Evolutionary conservation across 306 rosid species (phyloP).

Genomic region (Pyrus bretschneideri): DNA sequence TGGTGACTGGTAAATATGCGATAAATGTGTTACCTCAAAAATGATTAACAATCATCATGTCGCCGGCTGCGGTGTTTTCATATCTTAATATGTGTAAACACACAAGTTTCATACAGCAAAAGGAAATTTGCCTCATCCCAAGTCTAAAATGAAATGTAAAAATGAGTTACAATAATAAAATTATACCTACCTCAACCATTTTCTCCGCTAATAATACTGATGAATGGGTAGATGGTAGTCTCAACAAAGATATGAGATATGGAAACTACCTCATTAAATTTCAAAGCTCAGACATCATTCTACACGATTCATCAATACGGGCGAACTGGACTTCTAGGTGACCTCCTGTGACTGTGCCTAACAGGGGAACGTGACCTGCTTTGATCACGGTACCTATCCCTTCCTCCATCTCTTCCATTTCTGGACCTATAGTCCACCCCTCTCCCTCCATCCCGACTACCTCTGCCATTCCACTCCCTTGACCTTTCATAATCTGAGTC

Average conservation of each 20-base stretch:
- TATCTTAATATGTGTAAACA: constrained; percentile 39
- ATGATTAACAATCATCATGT: constrained; percentile 48
- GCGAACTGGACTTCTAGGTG: constrained; percentile 69
- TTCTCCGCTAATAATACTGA: constrained; percentile 72
- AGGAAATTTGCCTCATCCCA: constrained; percentile 24
- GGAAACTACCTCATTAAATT: constrained; percentile 81
- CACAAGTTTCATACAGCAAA: constrained; percentile 23
- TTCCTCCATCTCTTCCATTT: constrained; percentile 81
- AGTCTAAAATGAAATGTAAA: constrained; percentile 26
- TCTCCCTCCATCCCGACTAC: constrained; percentile 66
- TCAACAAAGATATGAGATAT: constrained; percentile 86
- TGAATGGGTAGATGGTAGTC: constrained; percentile 75
- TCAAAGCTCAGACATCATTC: constrained; percentile 76
- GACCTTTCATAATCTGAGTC: constrained; percentile 67
- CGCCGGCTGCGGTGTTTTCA: constrained; percentile 66
- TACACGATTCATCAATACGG: constrained; percentile 58
- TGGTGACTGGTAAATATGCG: constrained; percentile 6
- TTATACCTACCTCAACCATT: constrained; percentile 90
- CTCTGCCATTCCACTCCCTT: constrained; percentile 66
- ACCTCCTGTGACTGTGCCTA: constrained; percentile 62
- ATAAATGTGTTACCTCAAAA: constrained; percentile 81
- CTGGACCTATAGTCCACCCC: constrained; percentile 62
- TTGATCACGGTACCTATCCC: constrained; percentile 65
- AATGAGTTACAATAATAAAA: constrained; percentile 46
- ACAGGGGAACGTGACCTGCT: constrained; percentile 92